These are phyloP conservation scores for Cutaneotrichosporon spelunceum DNA, from an alignment of 1,284 basidiomycete genomes.

Conservation along the genomic window DNA sequence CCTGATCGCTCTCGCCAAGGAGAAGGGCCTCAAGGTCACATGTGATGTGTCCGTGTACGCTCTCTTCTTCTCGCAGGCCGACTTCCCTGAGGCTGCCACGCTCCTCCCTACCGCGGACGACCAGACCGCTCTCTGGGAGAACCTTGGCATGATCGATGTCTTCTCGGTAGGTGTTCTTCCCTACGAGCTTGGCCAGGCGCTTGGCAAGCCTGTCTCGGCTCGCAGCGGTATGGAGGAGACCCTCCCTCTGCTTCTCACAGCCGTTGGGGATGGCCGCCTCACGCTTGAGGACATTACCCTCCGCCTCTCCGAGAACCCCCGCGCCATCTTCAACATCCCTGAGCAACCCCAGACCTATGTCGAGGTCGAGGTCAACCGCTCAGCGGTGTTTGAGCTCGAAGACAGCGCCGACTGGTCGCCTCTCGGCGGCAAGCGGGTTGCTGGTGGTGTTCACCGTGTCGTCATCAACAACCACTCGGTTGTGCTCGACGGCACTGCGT, in stretches of 20 bases:
- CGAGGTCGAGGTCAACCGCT: constrained; percentile 85
- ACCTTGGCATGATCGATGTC: constrained; percentile 78
- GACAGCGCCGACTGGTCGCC: constrained; percentile 75
- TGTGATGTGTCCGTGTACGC: constrained; percentile 94
- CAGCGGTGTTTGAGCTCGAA: constrained; percentile 58
- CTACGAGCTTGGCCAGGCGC: constrained; percentile 68
- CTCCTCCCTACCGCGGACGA: constrained; percentile 74
- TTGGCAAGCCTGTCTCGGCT: constrained; percentile 64
- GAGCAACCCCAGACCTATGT: constrained; percentile 84
- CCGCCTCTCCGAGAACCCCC: constrained; percentile 86
- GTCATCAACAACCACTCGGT: constrained; percentile 87
- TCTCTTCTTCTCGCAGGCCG: constrained; percentile 80
- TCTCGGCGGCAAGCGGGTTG: constrained; percentile 63
- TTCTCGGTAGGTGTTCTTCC: constrained; percentile 88
- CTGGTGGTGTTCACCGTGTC: constrained; percentile 84
- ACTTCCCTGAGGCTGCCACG: constrained; percentile 63
- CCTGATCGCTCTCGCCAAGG: constrained; percentile 90
- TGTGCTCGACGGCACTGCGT: constrained; percentile 77
- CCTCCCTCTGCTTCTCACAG: constrained; percentile 80
- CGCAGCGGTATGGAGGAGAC: constrained; percentile 84
- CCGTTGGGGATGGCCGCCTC: constrained; percentile 74
- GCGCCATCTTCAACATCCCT: constrained; percentile 84
- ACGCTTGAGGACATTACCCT: constrained; percentile 77
- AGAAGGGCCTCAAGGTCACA: constrained; percentile 88
- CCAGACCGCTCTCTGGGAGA: constrained; percentile 82